Evolutionary conservation across 192 early-diverging fungal genomes (phyloP), one percentile per base, ranked within the genome.

Genomic region (Funneliformis geosporum): DNA sequence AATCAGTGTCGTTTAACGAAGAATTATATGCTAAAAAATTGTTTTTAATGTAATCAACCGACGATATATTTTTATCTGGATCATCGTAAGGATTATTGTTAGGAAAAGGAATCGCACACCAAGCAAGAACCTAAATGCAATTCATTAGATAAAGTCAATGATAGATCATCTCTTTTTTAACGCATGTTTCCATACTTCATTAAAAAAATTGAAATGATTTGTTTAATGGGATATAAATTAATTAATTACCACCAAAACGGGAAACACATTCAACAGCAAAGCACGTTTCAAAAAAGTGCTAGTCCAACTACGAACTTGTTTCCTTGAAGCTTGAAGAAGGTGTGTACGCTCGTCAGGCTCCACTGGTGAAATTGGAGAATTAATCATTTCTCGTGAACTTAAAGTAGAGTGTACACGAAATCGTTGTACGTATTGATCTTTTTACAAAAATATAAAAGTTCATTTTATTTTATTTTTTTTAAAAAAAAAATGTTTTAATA

Each of bases 21-120:
- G 78, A 39, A 25, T n/a, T 18, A 38, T 16, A 33, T 18, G 28
- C 42, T 28, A 72, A 60, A 11, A 33, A 5, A 43, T 11, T 16
- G 2, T 73, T 43, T 44, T 73, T 70, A 18, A 43, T 70, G 2
- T 25, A 42, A 62, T 10, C 39, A 14, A 28, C 3, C 16, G 9
- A 39, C 16, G 5, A 10, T 33, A 23, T 33, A 59, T 59, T 73
- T 23, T 33, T 76, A 28, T 68, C 78, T 27, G n/a, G 12, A 25
- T 7, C 28, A 38, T 60, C n/a, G 25, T 66, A 75, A 25, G 78
- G 75, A 67, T 81, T 76, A 68, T 89, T 85, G 4, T 84, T 86
- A 2, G 80, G 83, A 44, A 91, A 82, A 59, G 90, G 90, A 69
- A 91, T 85, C 4, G 90, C 79, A 80, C 86, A 89, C 90, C 90